Evolutionary conservation across 805 yeast species (phyloP).

Genomic region (Kodamaea kaohsiungensis): DNA sequence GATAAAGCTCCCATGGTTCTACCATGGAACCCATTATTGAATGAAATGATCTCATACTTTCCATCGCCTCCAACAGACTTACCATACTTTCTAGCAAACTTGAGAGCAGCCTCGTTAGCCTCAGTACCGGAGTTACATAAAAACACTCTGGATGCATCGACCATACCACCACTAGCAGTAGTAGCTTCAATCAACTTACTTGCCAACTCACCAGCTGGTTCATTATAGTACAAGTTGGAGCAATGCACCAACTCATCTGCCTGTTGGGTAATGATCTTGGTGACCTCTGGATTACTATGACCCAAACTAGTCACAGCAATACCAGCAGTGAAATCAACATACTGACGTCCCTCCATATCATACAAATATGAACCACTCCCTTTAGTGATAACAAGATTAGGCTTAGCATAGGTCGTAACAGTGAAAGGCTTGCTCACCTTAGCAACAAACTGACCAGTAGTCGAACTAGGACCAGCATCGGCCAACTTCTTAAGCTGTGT

Average conservation of each 20-base stretch:
- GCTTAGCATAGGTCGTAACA: constrained; percentile 81
- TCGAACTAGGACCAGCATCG: constrained; percentile 33
- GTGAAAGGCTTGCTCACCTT: constrained; percentile 52
- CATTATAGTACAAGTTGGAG: constrained; percentile 82
- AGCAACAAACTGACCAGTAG: constrained; percentile 42
- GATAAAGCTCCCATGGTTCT: constrained; percentile 91
- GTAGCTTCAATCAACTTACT: constrained; percentile 71
- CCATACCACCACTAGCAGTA: constrained; percentile 73
- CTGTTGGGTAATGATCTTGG: constrained; percentile 73
- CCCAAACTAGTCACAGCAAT: constrained; percentile 97
- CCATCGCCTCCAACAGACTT: constrained; percentile 45
- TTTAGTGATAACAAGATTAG: constrained; percentile 70
- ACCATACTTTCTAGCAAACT: constrained; percentile 78
- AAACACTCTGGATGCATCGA: constrained; percentile 72
- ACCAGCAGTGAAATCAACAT: constrained; percentile 91
- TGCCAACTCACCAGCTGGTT: constrained; percentile 80
- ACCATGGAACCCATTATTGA: constrained; percentile 91
- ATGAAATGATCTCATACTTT: constrained; percentile 82
- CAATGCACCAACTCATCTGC: constrained; percentile 73
- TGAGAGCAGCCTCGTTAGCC: constrained; percentile 60
- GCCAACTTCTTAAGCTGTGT: constrained; percentile 20
- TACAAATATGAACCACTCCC: constrained; percentile 82
- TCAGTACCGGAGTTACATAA: constrained; percentile 62
- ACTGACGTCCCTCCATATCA: constrained; percentile 77
- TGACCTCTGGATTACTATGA: constrained; percentile 74